Evolutionary conservation across 1,139 yeast genomes (phyloP).

Genomic region (Pichiaceae sp.): DNA sequence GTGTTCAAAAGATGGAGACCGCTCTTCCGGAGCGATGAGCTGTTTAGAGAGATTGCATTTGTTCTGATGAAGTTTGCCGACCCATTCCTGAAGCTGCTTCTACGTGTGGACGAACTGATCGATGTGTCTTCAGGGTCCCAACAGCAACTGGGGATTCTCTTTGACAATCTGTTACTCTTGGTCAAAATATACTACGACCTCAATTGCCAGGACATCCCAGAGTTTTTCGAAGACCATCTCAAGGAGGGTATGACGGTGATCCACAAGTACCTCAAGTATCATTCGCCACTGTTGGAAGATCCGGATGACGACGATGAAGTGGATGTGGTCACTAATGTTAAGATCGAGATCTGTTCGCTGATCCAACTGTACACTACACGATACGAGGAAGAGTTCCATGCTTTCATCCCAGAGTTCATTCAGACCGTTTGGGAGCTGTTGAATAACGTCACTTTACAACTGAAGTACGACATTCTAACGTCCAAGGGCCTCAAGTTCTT

Average conservation of each 20-base stretch:
- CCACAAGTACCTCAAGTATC: conserved; percentile 68
- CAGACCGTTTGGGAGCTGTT: conserved; percentile 77
- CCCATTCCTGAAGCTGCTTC: conserved; percentile 66
- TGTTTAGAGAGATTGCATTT: conserved; percentile 78
- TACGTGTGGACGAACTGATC: conserved; percentile 60
- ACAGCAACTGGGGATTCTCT: conserved; percentile 43
- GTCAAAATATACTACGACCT: conserved; percentile 84
- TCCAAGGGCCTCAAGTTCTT: conserved; percentile 75
- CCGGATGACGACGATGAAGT: conserved; percentile 62
- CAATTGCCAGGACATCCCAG: conserved; percentile 97
- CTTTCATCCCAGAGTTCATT: conserved; percentile 68
- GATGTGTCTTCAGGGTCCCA: conserved; percentile 33
- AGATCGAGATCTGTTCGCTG: conserved; percentile 79
- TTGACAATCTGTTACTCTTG: conserved; percentile 66
- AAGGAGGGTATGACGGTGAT: conserved; percentile 68
- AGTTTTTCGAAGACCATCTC: conserved; percentile 90
- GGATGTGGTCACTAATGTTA: conserved; percentile 64
- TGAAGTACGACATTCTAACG: conserved; percentile 76
- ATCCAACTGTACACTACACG: conserved; percentile 81
- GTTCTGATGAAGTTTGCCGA: conserved; percentile 80
- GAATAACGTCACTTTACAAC: conserved; percentile 57
- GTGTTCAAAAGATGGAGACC: conserved; percentile 98
- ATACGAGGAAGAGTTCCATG: conserved; percentile 84
- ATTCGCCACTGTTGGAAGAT: conserved; percentile 46
- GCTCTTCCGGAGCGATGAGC: conserved; percentile 80